phyloP scores from a whole-genome alignment of 2,329 filamentous ascomycete species.

The Pyrenophora seminiperda region DNA sequence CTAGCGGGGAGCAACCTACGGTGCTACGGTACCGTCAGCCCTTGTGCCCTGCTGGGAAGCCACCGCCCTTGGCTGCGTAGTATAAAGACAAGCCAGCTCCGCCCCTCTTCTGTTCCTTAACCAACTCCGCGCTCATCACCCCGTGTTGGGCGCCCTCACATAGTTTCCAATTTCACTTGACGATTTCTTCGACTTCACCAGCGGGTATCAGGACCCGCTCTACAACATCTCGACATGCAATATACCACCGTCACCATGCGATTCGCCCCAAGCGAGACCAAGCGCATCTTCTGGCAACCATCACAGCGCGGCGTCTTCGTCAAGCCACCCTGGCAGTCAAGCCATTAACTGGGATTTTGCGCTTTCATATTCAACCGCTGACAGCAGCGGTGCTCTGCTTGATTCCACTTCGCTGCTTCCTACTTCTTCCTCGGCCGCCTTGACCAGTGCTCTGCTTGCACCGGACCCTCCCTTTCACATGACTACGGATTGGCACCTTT shows the following conservation, averaged over 20 bases:
- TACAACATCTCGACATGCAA: constrained; percentile 42
- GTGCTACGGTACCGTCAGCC: constrained; percentile 1
- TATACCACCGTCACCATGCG: constrained; percentile 29
- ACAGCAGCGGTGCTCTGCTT: constrained; percentile 24
- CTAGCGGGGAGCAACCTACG: constrained; percentile 5
- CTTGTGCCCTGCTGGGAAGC: background rate
- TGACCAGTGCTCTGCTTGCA: constrained; percentile 23
- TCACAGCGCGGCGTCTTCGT: constrained; percentile 24
- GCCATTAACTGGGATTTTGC: constrained; percentile 38
- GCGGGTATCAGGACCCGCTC: constrained; percentile 44
- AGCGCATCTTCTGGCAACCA: constrained; percentile 35
- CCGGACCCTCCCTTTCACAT: constrained; percentile 28
- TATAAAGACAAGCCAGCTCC: constrained; percentile 29
- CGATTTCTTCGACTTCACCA: constrained; percentile 44
- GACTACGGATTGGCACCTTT: constrained; percentile 31
- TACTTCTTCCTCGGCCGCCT: constrained; percentile 30
- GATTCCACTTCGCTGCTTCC: constrained; percentile 28
- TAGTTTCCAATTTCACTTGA: constrained; percentile 46
- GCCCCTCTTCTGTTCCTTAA: constrained; percentile 27
- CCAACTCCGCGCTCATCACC: constrained; percentile 42
- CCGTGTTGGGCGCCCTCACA: constrained; percentile 42
- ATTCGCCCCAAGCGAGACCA: constrained; percentile 26
- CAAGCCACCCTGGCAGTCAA: constrained; percentile 33
- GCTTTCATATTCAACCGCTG: constrained; percentile 33
- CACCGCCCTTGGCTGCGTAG: constrained; percentile 5